Conservation (phyloP, 495 filamentous ascomycete genomes). For the Annulohypoxylon nitens region DNA sequence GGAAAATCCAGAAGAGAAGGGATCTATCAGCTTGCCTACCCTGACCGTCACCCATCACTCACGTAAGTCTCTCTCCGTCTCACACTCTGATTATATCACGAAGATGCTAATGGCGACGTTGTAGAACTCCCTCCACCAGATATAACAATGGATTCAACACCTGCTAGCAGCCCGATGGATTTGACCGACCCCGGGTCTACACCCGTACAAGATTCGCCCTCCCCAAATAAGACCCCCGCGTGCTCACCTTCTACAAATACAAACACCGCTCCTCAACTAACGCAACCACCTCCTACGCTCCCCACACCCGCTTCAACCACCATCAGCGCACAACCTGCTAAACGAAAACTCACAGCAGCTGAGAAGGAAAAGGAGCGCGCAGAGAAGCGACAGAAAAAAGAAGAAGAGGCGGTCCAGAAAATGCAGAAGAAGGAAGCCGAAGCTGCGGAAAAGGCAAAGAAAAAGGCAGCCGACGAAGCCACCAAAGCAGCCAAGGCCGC, state of each 20-base stretch:
- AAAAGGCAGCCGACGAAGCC: conserved; percentile 61
- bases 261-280: conserved; percentile 5
- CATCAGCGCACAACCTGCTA: conserved; percentile 25
- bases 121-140: conserved; percentile 29
- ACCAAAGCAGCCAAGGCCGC: conserved; percentile 56
- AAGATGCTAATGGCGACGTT: not conserved
- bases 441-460: conserved; percentile 63
- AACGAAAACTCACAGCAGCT: conserved; percentile 30
- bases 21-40: conserved; percentile 13
- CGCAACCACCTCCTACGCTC: conserved; percentile 11
- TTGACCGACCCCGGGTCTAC: conserved; percentile 55
- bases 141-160: conserved; percentile 37
- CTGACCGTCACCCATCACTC: conserved; percentile 22
- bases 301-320: conserved; percentile 21
- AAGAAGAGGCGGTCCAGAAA: conserved; percentile 46
- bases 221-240: conserved; percentile 48
- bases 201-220: conserved; percentile 45
- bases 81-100: not conserved
- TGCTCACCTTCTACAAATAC: conserved; percentile 18
- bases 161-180: conserved; percentile 49
- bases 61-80: conserved; percentile 30
- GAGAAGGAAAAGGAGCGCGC: conserved; percentile 68
- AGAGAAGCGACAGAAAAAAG: conserved; percentile 48
- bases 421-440: conserved; percentile 52
- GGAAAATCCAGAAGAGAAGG: conserved; percentile 33